Conservation (phyloP, 1,139 yeast genomes). For the Blastobotrys apis region DNA sequence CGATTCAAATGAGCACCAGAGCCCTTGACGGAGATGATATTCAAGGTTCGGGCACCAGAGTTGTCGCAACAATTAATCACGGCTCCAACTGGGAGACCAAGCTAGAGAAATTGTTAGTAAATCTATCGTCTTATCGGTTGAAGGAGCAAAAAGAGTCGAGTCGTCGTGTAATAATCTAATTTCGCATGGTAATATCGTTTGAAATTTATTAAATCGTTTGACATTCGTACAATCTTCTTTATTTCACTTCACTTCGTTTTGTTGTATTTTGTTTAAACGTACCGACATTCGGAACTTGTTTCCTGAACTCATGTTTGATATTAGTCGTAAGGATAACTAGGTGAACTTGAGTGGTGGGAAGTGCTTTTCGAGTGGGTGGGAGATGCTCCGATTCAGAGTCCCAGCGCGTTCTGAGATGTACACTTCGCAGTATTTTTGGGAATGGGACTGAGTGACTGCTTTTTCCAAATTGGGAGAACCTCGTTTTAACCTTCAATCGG, state of each 20-base stretch:
- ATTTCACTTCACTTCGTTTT: too few species aligned
- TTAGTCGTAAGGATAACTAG: slow-evolving; percentile 7
- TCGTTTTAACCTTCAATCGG: too few species aligned
- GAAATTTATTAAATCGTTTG: too few species aligned
- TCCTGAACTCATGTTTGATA: slow-evolving; percentile 59
- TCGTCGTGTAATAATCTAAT: too few species aligned
- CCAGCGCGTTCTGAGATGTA: neutral
- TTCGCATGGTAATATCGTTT: too few species aligned
- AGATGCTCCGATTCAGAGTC: neutral
- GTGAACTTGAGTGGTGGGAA: slow-evolving; percentile 3
- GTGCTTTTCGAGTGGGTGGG: neutral
- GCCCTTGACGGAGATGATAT: slow-evolving; percentile 98
- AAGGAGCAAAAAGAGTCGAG: too few species aligned
- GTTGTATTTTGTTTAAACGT: slow-evolving; percentile 38
- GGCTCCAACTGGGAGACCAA: slow-evolving; percentile 99
- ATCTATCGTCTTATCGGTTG: too few species aligned
- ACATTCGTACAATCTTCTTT: too few species aligned
- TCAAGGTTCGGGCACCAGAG: slow-evolving; percentile 99
- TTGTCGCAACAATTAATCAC: slow-evolving; percentile 99
- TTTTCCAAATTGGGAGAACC: neutral
- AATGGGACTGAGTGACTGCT: neutral
- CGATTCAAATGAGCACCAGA: slow-evolving; percentile 99
- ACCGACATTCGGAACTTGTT: slow-evolving; percentile 99
- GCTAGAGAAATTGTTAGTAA: too few species aligned
- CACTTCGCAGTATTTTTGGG: neutral